These are phyloP conservation scores for Irpex sp. DNA, from an alignment of 1,284 basidiomycete genomes.

Conservation along the genomic window DNA sequence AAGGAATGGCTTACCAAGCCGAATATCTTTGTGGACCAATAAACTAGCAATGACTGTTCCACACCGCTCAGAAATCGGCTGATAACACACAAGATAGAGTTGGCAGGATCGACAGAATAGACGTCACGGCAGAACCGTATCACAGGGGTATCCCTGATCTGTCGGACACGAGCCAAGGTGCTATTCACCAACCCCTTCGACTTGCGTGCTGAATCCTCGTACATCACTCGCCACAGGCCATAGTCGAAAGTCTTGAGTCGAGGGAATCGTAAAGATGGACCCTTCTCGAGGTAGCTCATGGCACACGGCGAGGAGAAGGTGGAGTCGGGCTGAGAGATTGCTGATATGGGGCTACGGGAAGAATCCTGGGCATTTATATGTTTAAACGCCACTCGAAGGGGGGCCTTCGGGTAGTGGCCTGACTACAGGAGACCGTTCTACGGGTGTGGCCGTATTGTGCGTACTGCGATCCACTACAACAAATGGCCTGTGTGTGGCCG, in stretches of 20 bases:
- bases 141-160: conserved; percentile 3
- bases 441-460: not conserved
- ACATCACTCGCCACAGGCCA: conserved; percentile 9
- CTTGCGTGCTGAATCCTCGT: conserved; percentile 2
- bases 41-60: conserved; percentile 5
- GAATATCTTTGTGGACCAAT: conserved; percentile 4
- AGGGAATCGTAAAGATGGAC: not conserved
- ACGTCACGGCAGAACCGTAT: conserved; percentile 4
- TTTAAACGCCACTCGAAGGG: not conserved
- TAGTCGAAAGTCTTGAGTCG: not conserved
- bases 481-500: not conserved
- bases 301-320: not conserved
- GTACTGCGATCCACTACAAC: not conserved
- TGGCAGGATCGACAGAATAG: conserved; percentile 3
- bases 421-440: not conserved
- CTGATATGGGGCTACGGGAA: not conserved
- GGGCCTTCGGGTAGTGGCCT: too few relatives aligned
- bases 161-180: not conserved
- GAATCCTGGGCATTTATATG: not conserved
- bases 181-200: not conserved
- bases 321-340: not conserved
- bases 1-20: not conserved
- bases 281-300: not conserved
- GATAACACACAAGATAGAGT: conserved; percentile 6
- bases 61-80: conserved; percentile 4